Base-by-base conservation (phyloP, 805 yeast genomes). In the Kregervanrija delftensis region DNA sequence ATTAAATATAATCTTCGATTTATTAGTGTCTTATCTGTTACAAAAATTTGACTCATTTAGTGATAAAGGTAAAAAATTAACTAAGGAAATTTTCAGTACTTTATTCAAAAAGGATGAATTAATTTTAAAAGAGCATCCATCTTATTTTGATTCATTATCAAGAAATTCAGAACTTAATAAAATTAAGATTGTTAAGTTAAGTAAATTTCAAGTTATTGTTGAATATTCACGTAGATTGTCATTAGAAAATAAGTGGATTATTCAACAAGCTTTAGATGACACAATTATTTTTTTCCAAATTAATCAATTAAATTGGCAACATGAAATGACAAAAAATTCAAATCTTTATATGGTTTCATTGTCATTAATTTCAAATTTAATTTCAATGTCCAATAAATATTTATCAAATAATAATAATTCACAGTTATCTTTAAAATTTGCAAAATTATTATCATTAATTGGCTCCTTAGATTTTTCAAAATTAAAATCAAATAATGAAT, bases 401-500 rank as follows among this genome's bases (percentile, higher is more conserved):
- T 22, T 22, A 22, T 22, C 28, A 22, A 33, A 38, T 14, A 22
- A 30, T 33, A 12, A 12, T 14, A 71, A 72, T 50, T 63, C 67
- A 9, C 65, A 66, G 1, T 72, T 89, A 8, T 71, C 87, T 2
- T 65, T 68, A 4, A 70, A 76, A 37, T 78, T 91, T 55, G 79
- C 95, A 0, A 72, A 72, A 42, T 85, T 88, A 31, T 66, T 93
- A 9, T 82, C 96, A 1, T 62, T 79, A 17, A 70, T 93, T 36
- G 98, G 98, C 0, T 78, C 88, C 0, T 57, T 86, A 10, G 96
- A 88, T 57, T 66, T 81, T 5, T 75, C 80, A 40, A 73, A 74
- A 48, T 73, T 81, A 47, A 75, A 22, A 61, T 28, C 35, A 3
- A 42, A 33, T 12, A 37, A 9, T 11, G 30, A 33, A 16, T n/a